A percentile compares a stretch with the other conserved stretches of the same genome.
Evolutionary conservation across 257 asterid genomes (phyloP).

Genomic region (Cynanchum wilfordii): DNA sequence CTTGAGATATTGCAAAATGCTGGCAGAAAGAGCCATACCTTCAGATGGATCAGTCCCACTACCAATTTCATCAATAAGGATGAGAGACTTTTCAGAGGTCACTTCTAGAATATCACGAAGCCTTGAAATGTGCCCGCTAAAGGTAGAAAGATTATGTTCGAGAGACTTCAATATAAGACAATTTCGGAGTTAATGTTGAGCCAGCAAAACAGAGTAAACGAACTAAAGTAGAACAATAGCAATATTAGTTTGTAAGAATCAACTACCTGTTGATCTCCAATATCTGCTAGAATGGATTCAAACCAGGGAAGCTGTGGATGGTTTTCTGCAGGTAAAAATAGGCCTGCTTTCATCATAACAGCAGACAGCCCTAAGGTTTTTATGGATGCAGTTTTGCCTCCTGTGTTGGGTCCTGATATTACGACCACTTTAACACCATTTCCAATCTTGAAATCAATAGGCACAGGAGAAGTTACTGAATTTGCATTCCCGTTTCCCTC

Average conservation of each 20-base stretch:
- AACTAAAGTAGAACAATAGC: constrained; percentile 1
- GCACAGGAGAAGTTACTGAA: constrained; percentile 43
- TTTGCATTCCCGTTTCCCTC: constrained; percentile 28
- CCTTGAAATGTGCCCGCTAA: constrained; percentile 89
- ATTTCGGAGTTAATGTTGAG: constrained; percentile 23
- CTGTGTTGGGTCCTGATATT: constrained; percentile 95
- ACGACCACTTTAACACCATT: constrained; percentile 64
- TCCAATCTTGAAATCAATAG: constrained; percentile 70
- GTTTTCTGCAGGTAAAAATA: constrained; percentile 75
- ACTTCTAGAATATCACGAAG: constrained; percentile 63
- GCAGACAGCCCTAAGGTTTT: constrained; percentile 84
- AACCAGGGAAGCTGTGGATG: constrained; percentile 88
- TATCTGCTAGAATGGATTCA: constrained; percentile 90
- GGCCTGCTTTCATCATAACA: constrained; percentile 86
- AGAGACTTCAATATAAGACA: constrained; percentile 58
- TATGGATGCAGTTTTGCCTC: constrained; percentile 98
- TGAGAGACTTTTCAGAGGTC: constrained; percentile 75
- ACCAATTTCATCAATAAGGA: constrained; percentile 97
- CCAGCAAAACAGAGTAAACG: constrained; percentile 13
- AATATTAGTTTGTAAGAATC: constrained; percentile 17
- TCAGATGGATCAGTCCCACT: constrained; percentile 99
- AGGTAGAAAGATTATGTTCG: constrained; percentile 92
- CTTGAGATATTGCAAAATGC: constrained; percentile 80
- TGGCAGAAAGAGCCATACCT: constrained; percentile 87
- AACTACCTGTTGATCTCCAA: constrained; percentile 89